Base-by-base conservation (phyloP, 2,329 filamentous ascomycete species). In the Fusarium sterilihyphosum region DNA sequence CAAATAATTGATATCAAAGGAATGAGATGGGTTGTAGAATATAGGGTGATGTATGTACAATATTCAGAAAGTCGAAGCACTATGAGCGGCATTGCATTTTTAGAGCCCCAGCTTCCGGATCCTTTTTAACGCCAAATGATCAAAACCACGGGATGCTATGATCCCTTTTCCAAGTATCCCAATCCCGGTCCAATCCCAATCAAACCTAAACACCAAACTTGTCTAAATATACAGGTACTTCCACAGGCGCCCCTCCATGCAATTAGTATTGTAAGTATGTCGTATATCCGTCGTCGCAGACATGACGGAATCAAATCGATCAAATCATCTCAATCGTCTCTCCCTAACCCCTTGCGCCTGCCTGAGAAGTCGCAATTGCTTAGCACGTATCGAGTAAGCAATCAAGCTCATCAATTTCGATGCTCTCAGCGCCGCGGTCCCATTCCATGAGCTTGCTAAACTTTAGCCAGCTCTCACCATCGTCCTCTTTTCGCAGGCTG, bases 401-500 rank as follows among this genome's bases (percentile, higher is more conserved):
- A 80, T 98, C 96, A 31, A 98, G 91, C 86, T 99, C 96, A 53
- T 98, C 94, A 56, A 98, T 90, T 82, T 97, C 95, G 77, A 98
- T 92, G 74, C 91, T 93, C 85, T 98, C 96, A 3, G 95, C 95
- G 80, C 92, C 94, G 80, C 88, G 88, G 79, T 93, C 92, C 84
- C 90, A 89, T 76, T 90, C 83, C 56, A 83, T 80, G n/a, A 84
- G 66, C 64, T 81, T 82, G 73, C 78, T 82, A 31, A 86, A 75
- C 69, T 84, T 85, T 65, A 86, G 75, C 73, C 85, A 85, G 73
- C 74, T 80, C 53, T 84, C 82, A 29, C 79, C 75, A 31, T 84
- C 82, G 22, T 84, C 83, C 22, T 84, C 83, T 74, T 83, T 84
- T 58, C 81, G 79, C 56, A 73, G 61, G 46, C 73, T 77, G 46